Base-by-base conservation (phyloP, 352 stramenopile species). In the Phytophthora vignae region DNA sequence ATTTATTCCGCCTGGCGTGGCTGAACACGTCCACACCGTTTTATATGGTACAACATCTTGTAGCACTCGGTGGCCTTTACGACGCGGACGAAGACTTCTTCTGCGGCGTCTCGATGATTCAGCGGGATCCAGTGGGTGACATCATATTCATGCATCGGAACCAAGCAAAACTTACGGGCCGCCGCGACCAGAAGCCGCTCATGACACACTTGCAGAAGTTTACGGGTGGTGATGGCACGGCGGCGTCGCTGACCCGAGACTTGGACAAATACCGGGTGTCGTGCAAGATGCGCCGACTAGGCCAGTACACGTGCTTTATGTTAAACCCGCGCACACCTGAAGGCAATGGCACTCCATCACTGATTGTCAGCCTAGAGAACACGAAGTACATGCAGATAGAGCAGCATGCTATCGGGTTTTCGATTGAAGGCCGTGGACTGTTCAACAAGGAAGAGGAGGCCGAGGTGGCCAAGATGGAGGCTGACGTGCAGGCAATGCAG, bases 141-240 rank as follows among this genome's bases (percentile, higher is more conserved):
- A 77, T 96, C 25, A 76, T 95, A 25, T 96, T 96, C 55, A 69
- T 96, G 60, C 89, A 96, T 65, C 87, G 89, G 19, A 96, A 96
- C 65, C 83, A 91, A 55, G 81, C 69, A 56, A 96, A 96, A 61
- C 78, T 96, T 4, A 89, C 76, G 50, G 87, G 88, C n/a, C 69
- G 79, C 14, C 74, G 74, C 7, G 76, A 92, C 58, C 79, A 93
- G 21, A 86, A 83, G 40, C 74, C 83, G 25, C 50, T 88, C 12
- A 75, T 93, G n/a, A 91, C 82, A 19, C 82, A 95, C 53, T 60
- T 91, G 19, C 88, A 95, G 49, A 92, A 87, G 72, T 95, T 95
- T 60, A 93, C 73, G 1, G 88, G 85, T 9, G 83, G 83, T n/a
- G 81, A 91, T 67, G 86, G 84, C 58, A 82, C 76, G 19, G 75